Conservation (phyloP, 2,329 filamentous ascomycete genomes). For the Albophoma yamanashiensis region DNA sequence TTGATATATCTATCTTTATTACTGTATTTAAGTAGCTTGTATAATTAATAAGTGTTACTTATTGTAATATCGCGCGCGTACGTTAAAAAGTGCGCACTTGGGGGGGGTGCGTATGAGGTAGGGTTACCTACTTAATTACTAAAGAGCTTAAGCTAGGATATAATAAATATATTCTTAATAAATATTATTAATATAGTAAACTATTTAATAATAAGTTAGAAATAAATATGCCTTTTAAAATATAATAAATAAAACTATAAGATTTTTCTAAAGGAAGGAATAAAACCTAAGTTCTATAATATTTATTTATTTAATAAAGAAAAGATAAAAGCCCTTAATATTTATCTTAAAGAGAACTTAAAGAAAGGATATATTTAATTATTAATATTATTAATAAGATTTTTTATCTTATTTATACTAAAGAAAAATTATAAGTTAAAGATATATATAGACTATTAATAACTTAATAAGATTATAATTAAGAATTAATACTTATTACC, state of each 20-base stretch:
- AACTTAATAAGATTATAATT: not conserved
- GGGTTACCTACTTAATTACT: too few species aligned
- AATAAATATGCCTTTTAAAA: too few species aligned
- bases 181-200: too few species aligned
- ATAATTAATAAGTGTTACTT: not conserved
- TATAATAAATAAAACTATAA: not conserved
- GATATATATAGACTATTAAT: not conserved
- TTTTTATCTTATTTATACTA: too few species aligned
- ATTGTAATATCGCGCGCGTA: not conserved
- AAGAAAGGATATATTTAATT: not conserved
- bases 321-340: not conserved
- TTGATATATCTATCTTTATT: too few species aligned
- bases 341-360: not conserved
- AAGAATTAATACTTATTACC: not conserved
- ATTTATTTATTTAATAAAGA: not conserved
- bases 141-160: too few species aligned
- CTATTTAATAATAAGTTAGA: too few species aligned
- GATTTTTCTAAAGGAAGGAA: not conserved
- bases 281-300: not conserved
- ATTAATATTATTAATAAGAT: too few species aligned
- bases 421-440: not conserved
- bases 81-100: not conserved
- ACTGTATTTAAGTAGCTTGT: not conserved
- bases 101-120: too few species aligned
- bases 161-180: too few species aligned